Percentiles rank a stretch among this genome's conserved stretches.
phyloP scores from a whole-genome alignment of 495 filamentous ascomycete genomes.

The Jackrogersella minutella region DNA sequence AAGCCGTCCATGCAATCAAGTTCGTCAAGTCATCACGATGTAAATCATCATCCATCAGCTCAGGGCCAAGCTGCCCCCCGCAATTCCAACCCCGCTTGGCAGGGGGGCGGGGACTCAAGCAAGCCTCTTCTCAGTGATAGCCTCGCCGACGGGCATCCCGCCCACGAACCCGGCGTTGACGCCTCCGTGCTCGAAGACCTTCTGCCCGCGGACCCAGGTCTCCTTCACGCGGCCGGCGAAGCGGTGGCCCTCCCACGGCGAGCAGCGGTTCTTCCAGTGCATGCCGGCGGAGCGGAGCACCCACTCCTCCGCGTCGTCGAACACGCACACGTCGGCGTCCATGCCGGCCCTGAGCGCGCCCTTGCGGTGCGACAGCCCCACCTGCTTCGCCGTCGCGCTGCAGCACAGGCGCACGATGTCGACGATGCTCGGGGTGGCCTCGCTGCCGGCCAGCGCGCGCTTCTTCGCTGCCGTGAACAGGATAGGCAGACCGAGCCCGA shows the following conservation, averaged over 20 bases:
- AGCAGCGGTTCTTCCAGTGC: conserved; percentile 95
- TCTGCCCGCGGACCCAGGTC: conserved; percentile 86
- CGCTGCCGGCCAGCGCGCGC: conserved; percentile 57
- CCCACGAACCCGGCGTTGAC: conserved; percentile 51
- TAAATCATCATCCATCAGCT: conserved; percentile 8
- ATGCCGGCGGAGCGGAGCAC: conserved; percentile 70
- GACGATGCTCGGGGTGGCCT: conserved; percentile 60
- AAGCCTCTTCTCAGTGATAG: conserved; percentile 55
- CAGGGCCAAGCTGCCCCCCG: background rate
- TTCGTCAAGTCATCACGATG: conserved; percentile 28
- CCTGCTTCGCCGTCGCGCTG: conserved; percentile 87
- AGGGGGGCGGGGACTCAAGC: conserved; percentile 10
- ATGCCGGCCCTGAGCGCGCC: conserved; percentile 83
- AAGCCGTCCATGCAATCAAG: conserved; percentile 25
- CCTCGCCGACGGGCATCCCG: conserved; percentile 49
- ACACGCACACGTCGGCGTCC: conserved; percentile 92
- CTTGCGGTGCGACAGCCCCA: conserved; percentile 84
- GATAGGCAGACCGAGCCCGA: conserved; percentile 90
- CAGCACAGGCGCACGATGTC: conserved; percentile 87
- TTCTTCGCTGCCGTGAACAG: conserved; percentile 80
- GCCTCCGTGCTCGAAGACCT: conserved; percentile 68
- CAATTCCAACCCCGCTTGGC: background rate
- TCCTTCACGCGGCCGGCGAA: conserved; percentile 84
- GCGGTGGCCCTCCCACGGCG: conserved; percentile 85
- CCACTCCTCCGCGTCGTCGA: conserved; percentile 85